phyloP scores from a whole-genome alignment of 2,329 filamentous ascomycete species.

The Dothiorella sarmentorum region DNA sequence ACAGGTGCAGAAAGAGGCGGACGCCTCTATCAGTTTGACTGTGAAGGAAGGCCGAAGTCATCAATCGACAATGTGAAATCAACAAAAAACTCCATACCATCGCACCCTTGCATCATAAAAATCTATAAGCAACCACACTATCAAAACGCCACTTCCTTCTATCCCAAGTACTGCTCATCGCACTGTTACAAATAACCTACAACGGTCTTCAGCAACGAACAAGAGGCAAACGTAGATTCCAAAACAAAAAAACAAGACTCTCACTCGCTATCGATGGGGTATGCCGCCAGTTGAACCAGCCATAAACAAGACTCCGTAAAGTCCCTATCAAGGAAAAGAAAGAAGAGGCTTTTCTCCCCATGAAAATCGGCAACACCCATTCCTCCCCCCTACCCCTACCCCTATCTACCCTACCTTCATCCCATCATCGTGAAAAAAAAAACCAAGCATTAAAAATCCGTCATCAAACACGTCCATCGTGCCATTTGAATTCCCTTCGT shows the following conservation, averaged over 20 bases:
- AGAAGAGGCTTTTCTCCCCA: background rate
- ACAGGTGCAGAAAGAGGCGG: too few relatives aligned
- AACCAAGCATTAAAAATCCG: background rate
- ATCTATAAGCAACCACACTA: too few relatives aligned
- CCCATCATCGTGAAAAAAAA: background rate
- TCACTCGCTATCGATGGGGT: constrained; percentile 7
- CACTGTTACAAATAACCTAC: too few relatives aligned
- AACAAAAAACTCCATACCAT: too few relatives aligned
- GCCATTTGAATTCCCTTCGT: background rate
- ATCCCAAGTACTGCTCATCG: too few relatives aligned
- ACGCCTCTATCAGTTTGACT: too few relatives aligned
- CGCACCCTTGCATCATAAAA: too few relatives aligned
- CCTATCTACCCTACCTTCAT: background rate
- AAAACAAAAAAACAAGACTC: background rate
- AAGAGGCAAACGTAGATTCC: background rate
- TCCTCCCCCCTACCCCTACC: too few relatives aligned
- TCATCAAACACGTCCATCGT: background rate
- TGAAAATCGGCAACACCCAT: background rate
- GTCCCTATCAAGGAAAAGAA: background rate
- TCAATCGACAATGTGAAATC: too few relatives aligned
- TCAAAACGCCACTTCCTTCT: too few relatives aligned
- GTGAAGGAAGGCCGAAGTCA: too few relatives aligned
- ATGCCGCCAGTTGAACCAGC: constrained; percentile 10
- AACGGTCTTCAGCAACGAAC: too few relatives aligned
- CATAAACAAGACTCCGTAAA: constrained; percentile 5